These are phyloP conservation scores for Suillus paluster DNA, from an alignment of 768 basidiomycete genomes.

Conservation along the genomic window DNA sequence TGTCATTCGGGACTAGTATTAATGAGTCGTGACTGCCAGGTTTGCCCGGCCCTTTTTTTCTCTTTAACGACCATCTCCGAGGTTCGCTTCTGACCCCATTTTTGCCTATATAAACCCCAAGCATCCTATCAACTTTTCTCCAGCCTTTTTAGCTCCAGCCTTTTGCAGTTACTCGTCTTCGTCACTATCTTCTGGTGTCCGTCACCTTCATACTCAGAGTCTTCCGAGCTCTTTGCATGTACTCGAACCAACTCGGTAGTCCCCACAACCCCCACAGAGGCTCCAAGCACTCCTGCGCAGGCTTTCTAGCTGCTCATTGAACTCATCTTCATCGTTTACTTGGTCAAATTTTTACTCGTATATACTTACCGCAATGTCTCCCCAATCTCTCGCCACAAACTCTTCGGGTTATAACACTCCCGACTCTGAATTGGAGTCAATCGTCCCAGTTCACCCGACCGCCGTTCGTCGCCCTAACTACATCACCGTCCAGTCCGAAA, in stretches of 20 bases:
- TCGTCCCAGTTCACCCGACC: constrained; percentile 81
- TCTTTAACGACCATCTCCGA: constrained; percentile 13
- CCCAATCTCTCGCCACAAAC: constrained; percentile 43
- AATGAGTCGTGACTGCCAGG: background rate
- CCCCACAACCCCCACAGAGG: constrained; percentile 90
- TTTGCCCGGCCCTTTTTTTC: constrained; percentile 20
- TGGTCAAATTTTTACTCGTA: constrained; percentile 27
- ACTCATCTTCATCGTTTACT: constrained; percentile 29
- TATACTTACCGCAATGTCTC: constrained; percentile 49
- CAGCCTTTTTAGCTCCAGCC: constrained; percentile 2
- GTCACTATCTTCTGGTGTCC: constrained; percentile 16
- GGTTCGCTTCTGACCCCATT: constrained; percentile 22
- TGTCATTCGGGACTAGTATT: background rate
- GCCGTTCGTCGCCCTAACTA: constrained; percentile 76
- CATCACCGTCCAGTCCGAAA: constrained; percentile 81
- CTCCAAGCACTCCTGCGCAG: constrained; percentile 78
- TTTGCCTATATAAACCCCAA: constrained; percentile 31
- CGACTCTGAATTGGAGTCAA: constrained; percentile 69
- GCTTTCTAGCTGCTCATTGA: constrained; percentile 59
- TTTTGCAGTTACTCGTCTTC: background rate
- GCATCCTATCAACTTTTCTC: background rate
- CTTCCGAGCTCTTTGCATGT: constrained; percentile 74
- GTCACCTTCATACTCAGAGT: constrained; percentile 25
- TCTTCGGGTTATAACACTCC: constrained; percentile 78
- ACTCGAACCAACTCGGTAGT: constrained; percentile 92